Evolutionary conservation across 2,329 filamentous ascomycete genomes (phyloP).

Genomic region (Penicillium sp.): DNA sequence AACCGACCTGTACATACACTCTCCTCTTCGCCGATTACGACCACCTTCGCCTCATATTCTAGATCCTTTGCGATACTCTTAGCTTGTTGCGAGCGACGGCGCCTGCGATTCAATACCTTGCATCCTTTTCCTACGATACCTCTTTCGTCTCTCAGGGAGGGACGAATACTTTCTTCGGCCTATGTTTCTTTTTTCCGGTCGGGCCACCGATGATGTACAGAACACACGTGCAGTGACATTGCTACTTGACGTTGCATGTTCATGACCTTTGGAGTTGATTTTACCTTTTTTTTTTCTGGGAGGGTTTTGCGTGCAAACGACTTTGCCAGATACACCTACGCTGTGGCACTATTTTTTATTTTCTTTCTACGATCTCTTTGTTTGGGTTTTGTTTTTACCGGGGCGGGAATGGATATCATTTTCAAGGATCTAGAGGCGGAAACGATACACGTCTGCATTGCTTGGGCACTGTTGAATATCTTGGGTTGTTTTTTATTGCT

Average conservation of each 20-base stretch:
- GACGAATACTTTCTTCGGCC: conserved; percentile 34
- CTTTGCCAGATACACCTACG: conserved; percentile 32
- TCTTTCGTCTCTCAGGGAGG: conserved; percentile 38
- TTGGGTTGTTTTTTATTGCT: conserved; percentile 31
- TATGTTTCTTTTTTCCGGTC: conserved; percentile 21
- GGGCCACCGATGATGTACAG: conserved; percentile 42
- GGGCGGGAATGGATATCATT: conserved; percentile 37
- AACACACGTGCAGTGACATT: conserved; percentile 34
- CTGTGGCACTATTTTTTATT: conserved; percentile 21
- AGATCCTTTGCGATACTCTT: conserved; percentile 36
- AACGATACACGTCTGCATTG: conserved; percentile 48
- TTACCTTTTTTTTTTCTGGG: conserved; percentile 28
- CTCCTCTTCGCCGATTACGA: conserved; percentile 35
- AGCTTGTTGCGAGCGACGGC: conserved; percentile 44
- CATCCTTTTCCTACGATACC: conserved; percentile 38
- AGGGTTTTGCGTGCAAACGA: conserved; percentile 23
- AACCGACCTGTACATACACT: conserved; percentile 37
- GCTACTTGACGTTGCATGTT: conserved; percentile 36
- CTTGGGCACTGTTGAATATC: conserved; percentile 39
- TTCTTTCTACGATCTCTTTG: conserved; percentile 26
- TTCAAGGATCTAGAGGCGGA: conserved; percentile 44
- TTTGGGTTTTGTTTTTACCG: conserved; percentile 27
- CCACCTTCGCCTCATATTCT: conserved; percentile 32
- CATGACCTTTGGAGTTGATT: conserved; percentile 37
- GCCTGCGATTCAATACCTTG: conserved; percentile 40